These are phyloP conservation scores for Scheffersomyces stambukii DNA, from an alignment of 1,139 yeast species.

Conservation along the genomic window DNA sequence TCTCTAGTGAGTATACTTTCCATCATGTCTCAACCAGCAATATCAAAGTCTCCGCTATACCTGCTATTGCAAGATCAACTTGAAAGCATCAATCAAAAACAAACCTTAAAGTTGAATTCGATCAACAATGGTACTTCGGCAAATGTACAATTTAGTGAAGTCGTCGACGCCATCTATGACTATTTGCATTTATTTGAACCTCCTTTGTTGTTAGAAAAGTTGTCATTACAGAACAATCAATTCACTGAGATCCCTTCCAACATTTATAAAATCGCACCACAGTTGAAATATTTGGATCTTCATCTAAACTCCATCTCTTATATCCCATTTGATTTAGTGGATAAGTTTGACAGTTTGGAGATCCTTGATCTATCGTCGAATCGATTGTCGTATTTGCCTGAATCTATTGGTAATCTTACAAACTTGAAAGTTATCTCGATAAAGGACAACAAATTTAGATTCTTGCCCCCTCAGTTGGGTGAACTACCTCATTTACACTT, in stretches of 20 bases:
- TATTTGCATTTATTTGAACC: constrained; percentile 23
- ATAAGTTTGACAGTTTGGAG: constrained; percentile 43
- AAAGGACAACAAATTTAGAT: constrained; percentile 56
- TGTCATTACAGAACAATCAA: constrained; percentile 51
- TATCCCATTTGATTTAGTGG: constrained; percentile 42
- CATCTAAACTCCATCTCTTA: constrained; percentile 53
- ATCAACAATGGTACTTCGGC: constrained; percentile 3
- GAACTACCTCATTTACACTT: constrained; percentile 52
- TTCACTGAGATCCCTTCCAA: constrained; percentile 46
- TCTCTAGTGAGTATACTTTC: no score
- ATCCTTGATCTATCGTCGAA: constrained; percentile 68
- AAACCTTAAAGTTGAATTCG: constrained; percentile 19
- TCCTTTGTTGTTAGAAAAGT: constrained; percentile 43
- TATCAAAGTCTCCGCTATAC: no score
- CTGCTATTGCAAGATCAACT: constrained; percentile 21
- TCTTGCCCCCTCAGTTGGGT: constrained; percentile 54
- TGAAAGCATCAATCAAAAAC: constrained; percentile 19
- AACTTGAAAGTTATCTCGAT: constrained; percentile 57
- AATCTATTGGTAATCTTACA: constrained; percentile 34
- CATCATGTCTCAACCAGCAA: no score
- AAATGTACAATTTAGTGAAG: constrained; percentile 11
- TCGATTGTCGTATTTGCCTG: constrained; percentile 38
- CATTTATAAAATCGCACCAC: constrained; percentile 38
- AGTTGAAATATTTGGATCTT: constrained; percentile 60
- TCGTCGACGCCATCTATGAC: constrained; percentile 24